Evolutionary conservation across 495 filamentous ascomycete genomes (phyloP).

Genomic region (Thermothielavioides terrestris): DNA sequence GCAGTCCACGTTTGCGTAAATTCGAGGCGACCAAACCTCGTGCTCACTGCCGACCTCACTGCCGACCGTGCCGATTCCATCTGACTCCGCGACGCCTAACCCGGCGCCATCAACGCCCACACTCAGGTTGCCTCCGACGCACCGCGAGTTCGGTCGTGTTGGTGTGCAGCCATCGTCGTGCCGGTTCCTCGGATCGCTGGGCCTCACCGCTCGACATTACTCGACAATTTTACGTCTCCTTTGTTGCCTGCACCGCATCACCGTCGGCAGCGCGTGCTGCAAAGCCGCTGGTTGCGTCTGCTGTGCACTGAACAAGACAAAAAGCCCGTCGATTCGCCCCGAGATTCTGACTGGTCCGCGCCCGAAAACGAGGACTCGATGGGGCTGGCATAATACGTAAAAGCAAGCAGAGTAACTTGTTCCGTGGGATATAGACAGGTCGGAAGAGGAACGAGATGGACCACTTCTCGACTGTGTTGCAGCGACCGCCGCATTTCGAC

Average conservation of each 20-base stretch:
- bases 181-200: background rate
- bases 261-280: background rate
- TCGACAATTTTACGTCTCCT: background rate
- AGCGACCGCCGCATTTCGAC: slow-evolving; percentile 34
- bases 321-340: background rate
- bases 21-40: background rate
- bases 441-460: slow-evolving; percentile 27
- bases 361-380: slow-evolving; percentile 19
- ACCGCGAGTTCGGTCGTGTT: background rate
- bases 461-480: slow-evolving; percentile 41
- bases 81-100: background rate
- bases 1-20: slow-evolving; percentile 5
- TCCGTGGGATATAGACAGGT: slow-evolving; percentile 12
- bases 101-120: background rate
- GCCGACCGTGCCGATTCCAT: no score
- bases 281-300: no score
- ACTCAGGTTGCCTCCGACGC: background rate
- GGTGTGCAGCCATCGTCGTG: background rate
- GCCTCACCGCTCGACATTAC: background rate
- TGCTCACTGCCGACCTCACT: background rate
- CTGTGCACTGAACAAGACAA: background rate
- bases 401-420: slow-evolving; percentile 12
- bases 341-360: slow-evolving; percentile 12
- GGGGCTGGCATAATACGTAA: slow-evolving; percentile 22
- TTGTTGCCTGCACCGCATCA: background rate